These are phyloP conservation scores for Aspergillus ochraceus DNA, from an alignment of 2,329 filamentous ascomycete genomes.

Conservation along the genomic window DNA sequence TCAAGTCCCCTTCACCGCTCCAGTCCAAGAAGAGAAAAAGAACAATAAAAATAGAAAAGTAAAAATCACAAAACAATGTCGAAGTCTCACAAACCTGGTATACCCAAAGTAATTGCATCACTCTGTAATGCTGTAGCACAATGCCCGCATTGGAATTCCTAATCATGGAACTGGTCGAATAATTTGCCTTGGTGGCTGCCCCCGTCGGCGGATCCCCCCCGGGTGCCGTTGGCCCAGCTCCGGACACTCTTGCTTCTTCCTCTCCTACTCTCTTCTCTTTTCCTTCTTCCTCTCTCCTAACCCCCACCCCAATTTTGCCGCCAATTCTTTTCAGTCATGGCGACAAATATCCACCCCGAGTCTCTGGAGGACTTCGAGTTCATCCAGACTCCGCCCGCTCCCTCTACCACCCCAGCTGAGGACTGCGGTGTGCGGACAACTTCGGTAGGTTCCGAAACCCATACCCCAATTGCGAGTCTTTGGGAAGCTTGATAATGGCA, in stretches of 20 bases:
- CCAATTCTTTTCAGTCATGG: slow-evolving; percentile 30
- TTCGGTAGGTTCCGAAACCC: slow-evolving; percentile 47
- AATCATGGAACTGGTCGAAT: not conserved
- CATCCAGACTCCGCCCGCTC: slow-evolving; percentile 61
- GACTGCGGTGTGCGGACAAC: slow-evolving; percentile 64
- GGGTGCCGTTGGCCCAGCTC: not conserved
- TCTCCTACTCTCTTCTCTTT: slow-evolving; percentile 13
- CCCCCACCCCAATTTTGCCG: slow-evolving; percentile 12
- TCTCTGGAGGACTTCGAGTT: slow-evolving; percentile 52
- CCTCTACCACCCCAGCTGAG: slow-evolving; percentile 51
- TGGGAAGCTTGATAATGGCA: not conserved
- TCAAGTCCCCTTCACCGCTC: not conserved
- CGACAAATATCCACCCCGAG: slow-evolving; percentile 46
- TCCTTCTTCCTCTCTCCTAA: slow-evolving; percentile 6
- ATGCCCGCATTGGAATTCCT: too few relatives aligned
- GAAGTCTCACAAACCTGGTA: too few relatives aligned
- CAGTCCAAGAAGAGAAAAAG: not conserved
- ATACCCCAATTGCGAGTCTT: slow-evolving; percentile 6
- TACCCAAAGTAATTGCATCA: too few relatives aligned
- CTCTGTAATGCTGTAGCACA: too few relatives aligned
- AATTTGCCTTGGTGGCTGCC: not conserved
- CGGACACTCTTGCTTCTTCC: slow-evolving; percentile 6
- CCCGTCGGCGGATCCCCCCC: not conserved
- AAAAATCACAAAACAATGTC: not conserved
- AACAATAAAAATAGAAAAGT: not conserved